Evolutionary conservation across 2,329 filamentous ascomycete genomes (phyloP).

Genomic region (Blumeriella jaapii): DNA sequence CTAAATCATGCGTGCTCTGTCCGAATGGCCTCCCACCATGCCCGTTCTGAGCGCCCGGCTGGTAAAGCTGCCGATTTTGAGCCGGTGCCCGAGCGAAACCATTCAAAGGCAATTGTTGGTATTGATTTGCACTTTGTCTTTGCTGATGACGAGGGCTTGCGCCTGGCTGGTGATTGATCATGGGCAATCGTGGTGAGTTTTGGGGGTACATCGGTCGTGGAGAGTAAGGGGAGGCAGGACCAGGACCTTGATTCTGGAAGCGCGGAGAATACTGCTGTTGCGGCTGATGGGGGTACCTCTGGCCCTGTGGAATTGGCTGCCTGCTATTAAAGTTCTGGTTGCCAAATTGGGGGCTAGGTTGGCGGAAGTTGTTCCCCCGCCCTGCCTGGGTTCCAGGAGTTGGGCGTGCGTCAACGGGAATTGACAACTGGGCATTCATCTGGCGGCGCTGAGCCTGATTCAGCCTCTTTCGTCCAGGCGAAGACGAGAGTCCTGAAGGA

Average conservation of each 20-base stretch:
- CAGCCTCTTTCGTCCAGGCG: slow-evolving; percentile 33
- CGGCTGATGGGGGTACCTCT: slow-evolving; percentile 10
- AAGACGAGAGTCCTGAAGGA: no score
- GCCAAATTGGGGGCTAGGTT: slow-evolving; percentile 1
- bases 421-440: slow-evolving; percentile 47
- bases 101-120: slow-evolving; percentile 7
- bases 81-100: slow-evolving; percentile 12
- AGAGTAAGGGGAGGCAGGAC: slow-evolving; percentile 15
- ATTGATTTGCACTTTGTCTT: slow-evolving; percentile 7
- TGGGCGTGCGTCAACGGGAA: slow-evolving; percentile 38
- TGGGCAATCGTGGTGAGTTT: slow-evolving; percentile 27
- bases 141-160: slow-evolving; percentile 9
- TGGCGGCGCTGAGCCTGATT: slow-evolving; percentile 55
- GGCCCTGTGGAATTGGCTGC: slow-evolving; percentile 8
- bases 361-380: slow-evolving; percentile 7
- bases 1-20: slow-evolving; percentile 32
- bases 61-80: slow-evolving; percentile 24
- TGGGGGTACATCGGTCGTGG: slow-evolving; percentile 11
- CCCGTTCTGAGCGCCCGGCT: slow-evolving; percentile 14
- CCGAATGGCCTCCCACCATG: slow-evolving; percentile 12
- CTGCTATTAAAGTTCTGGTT: slow-evolving; percentile 1
- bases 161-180: slow-evolving; percentile 12
- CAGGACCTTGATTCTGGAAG: slow-evolving; percentile 10
- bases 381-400: slow-evolving; percentile 28
- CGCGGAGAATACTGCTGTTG: slow-evolving; percentile 17